Evolutionary conservation across 352 stramenopile species (phyloP), one percentile per base, ranked within the genome.

Genomic region (Phytophthora hybrid): DNA sequence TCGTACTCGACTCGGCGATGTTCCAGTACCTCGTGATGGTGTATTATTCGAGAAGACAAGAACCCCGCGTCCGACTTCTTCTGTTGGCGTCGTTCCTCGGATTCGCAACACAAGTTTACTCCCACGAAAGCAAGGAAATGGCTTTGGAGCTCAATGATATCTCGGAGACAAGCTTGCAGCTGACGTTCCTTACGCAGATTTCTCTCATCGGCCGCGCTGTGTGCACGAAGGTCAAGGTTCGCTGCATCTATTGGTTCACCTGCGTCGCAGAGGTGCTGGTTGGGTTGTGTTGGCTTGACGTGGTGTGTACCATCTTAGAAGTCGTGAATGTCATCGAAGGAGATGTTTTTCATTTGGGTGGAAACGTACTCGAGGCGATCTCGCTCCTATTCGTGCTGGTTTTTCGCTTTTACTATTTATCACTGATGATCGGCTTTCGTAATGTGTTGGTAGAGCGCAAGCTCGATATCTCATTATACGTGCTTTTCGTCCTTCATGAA

Each of bases 21-120:
- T 55, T 55, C 49, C 49, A 55, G 19, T 55, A 55, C 18, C 49
- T 55, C 21, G 49, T 55, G 49, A 29, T 55, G 21, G 19, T 31
- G 13, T 55, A 55, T 14, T 55, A 31, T 29, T 5, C 49, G 19
- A 16, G 49, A 11, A 16, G 49, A 31, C 10, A 3, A 29, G 49
- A 55, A 31, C 10, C 18, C 18, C 49, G 49, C 11, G 49, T 55
- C 4, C 19, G 49, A 7, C 5, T 55, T 16, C 49, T 55, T 16
- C 49, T 55, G 49, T 5, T 31, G 10, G 49, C 49, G 13, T 55
- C 49, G 4, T 55, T 55, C 19, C 49, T 55, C 19, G 19, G 49
- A 5, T 55, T 55, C 18, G 49, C 49, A 1, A 55, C n/a, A 6
- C 49, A 55, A 16, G 49, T 55, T 16, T 55, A 55, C 18, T 55